Evolutionary conservation across 768 basidiomycete genomes (phyloP).

Genomic region (Leccinum longicurvipes): DNA sequence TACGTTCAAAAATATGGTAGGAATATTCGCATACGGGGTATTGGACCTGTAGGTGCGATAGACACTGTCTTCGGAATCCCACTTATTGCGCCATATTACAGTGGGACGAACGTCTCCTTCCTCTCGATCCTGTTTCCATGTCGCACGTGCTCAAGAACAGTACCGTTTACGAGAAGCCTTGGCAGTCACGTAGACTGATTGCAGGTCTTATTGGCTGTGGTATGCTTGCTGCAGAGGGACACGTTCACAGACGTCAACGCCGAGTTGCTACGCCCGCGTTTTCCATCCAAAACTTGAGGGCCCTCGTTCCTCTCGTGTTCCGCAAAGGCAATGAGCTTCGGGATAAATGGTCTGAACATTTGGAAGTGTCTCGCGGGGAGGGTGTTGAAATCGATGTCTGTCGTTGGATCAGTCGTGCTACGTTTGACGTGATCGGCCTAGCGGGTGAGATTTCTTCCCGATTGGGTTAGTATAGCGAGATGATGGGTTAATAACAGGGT

Average conservation of each 20-base stretch:
- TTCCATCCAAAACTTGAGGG: conserved; percentile 72
- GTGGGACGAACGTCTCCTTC: conserved; percentile 80
- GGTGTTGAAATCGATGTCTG: conserved; percentile 62
- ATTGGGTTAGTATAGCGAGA: neutral
- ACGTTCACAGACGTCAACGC: conserved; percentile 75
- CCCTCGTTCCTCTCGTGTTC: conserved; percentile 69
- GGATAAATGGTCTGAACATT: conserved; percentile 56
- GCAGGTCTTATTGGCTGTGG: conserved; percentile 78
- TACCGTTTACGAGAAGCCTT: conserved; percentile 78
- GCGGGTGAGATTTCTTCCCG: conserved; percentile 51
- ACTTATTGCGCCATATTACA: conserved; percentile 28
- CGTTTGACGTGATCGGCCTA: conserved; percentile 90
- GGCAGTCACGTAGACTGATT: conserved; percentile 72
- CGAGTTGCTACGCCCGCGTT: conserved; percentile 77
- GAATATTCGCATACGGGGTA: conserved; percentile 63
- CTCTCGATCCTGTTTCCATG: conserved; percentile 75
- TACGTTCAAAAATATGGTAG: conserved; percentile 62
- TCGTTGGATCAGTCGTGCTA: conserved; percentile 77
- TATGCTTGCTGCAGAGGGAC: conserved; percentile 76
- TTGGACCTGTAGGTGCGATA: conserved; percentile 57
- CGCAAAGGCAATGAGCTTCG: conserved; percentile 60
- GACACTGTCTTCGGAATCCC: neutral
- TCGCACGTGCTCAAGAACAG: conserved; percentile 71
- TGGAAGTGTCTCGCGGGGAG: conserved; percentile 25
- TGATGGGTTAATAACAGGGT: conserved; percentile 46